Conservation (phyloP, 208 protist species). For the Leishmania tropica region DNA sequence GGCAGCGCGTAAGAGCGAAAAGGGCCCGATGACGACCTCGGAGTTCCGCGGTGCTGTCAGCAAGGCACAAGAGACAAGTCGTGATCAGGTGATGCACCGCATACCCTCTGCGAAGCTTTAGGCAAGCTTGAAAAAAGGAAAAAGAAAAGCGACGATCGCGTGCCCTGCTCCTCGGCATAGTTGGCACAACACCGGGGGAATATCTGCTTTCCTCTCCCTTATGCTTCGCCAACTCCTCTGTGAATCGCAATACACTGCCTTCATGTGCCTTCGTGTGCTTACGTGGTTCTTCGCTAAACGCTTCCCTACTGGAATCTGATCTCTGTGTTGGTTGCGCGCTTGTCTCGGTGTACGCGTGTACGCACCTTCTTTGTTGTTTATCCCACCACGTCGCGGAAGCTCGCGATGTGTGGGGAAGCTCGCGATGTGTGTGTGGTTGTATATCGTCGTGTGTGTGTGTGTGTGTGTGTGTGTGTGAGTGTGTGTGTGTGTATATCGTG, state of each 20-base stretch:
- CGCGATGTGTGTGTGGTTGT: too few species aligned
- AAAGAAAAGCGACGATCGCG: not conserved
- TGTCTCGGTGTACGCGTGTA: not conserved
- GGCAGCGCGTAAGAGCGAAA: not conserved
- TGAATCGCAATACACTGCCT: not conserved
- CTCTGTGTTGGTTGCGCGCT: not conserved
- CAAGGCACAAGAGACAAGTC: constrained; percentile 27
- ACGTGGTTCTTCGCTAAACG: not conserved
- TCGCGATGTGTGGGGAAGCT: too few species aligned
- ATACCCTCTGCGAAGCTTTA: constrained; percentile 22
- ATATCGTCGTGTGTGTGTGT: too few species aligned
- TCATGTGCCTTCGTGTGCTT: too few species aligned
- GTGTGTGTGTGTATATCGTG: too few species aligned
- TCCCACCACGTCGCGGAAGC: not conserved
- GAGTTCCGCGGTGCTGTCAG: constrained; percentile 36
- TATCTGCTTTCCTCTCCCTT: not conserved
- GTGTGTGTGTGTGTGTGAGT: too few species aligned
- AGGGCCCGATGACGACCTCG: constrained; percentile 2
- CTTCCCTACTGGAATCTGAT: not conserved
- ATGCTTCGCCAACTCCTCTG: not conserved
- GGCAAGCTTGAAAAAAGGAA: constrained; percentile 2
- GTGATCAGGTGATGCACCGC: constrained; percentile 21
- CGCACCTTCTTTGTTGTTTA: not conserved
- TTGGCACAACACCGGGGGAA: not conserved
- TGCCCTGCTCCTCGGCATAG: not conserved